Base-by-base conservation (phyloP, 148 eudicot genomes). In the Camellia japonica region DNA sequence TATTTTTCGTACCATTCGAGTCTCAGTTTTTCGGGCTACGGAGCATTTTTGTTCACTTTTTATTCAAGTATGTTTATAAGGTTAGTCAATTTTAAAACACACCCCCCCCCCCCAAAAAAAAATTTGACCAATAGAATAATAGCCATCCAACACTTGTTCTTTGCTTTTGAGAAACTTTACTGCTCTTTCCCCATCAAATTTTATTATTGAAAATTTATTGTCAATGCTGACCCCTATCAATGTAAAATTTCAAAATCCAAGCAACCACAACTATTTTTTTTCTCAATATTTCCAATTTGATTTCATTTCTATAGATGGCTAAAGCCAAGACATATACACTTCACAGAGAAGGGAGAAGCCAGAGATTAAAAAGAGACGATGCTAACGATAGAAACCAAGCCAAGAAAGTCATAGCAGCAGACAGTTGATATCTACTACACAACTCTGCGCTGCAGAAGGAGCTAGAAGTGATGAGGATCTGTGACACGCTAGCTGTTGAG, bases 391-490 rank as follows among this genome's bases (percentile, higher is more conserved):
- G 76, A 69, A 85, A 90, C 93, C 99, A 96, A 65, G 94, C 89
- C 87, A 93, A 82, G 88, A 93, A 93, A 41, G 97, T 93, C 95
- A 94, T 91, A 30, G 94, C 89, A 41, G 97, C 94, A 0, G 98
- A 90, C 44, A 94, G 85, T 18, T 91, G 91, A 77, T 93, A 94
- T 86, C 98, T 75, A 38, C 79, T 82, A 85, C 97, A 93, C 75
- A 89, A 74, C 79, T 85, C 91, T 6, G 46, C 76, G 13, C 67
- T 80, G 52, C 95, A 94, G 78, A 82, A 67, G 54, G n/a, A 64
- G 3, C 72, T 83, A 5, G 82, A 88, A 73, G 82, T 79, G 20
- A 91, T 80, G 82, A 96, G 61, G 12, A 92, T 44, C 68, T 89
- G 86, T 0, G 94, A 83, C 58, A 93, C 98, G n/a, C 98, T 88